A percentile compares a stretch with the other conserved stretches of the same genome.
phyloP scores from a whole-genome alignment of 1,284 basidiomycete species.

The Boletus sp. region DNA sequence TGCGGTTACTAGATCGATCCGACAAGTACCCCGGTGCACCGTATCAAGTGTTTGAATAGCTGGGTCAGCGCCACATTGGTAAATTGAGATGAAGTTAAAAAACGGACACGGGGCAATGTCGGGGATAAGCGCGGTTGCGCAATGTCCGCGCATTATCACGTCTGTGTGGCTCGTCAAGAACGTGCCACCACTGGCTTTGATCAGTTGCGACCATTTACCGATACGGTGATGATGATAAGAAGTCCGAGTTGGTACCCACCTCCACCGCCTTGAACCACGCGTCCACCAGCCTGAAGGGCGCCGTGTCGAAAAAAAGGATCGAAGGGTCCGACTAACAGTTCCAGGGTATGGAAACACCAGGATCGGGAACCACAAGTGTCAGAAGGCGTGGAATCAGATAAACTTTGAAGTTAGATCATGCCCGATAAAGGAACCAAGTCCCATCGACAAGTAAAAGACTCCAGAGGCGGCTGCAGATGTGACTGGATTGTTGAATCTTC shows the following conservation, averaged over 20 bases:
- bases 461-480: neutral
- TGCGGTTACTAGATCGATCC: neutral
- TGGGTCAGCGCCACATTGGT: no score
- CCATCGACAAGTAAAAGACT: conserved; percentile 16
- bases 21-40: neutral
- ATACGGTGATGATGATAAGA: no score
- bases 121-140: no score
- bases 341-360: conserved; percentile 16
- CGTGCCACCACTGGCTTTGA: no score
- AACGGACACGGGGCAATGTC: no score
- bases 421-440: neutral
- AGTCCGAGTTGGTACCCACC: no score
- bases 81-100: no score
- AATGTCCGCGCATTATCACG: no score
- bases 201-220: no score
- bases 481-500: conserved; percentile 1
- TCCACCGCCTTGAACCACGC: no score
- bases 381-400: conserved; percentile 3
- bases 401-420: conserved; percentile 8
- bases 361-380: neutral
- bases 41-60: no score
- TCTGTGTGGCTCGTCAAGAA: no score
- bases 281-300: neutral
- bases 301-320: neutral
- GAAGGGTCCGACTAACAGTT: neutral